These are phyloP conservation scores for Colletotrichum camelliae DNA, from an alignment of 2,329 filamentous ascomycete genomes.

Conservation along the genomic window DNA sequence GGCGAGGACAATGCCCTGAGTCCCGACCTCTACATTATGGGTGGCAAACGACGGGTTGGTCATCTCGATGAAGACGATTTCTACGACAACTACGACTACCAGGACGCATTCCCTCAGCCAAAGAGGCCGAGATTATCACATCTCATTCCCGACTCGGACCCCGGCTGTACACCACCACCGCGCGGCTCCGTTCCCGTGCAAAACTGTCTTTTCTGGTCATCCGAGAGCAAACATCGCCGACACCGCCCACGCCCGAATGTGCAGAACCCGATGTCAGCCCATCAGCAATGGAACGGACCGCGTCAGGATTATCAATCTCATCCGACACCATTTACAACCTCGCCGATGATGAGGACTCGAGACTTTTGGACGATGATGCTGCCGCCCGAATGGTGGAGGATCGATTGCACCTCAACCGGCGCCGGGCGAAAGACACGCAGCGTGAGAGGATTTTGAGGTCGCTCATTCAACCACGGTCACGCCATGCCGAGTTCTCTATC, in stretches of 20 bases:
- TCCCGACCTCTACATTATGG: constrained; percentile 31
- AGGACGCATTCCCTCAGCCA: constrained; percentile 24
- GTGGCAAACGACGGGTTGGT: constrained; percentile 45
- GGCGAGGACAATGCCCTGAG: neutral
- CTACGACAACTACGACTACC: constrained; percentile 33
- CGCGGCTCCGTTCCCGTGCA: constrained; percentile 34
- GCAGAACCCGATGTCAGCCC: constrained; percentile 22
- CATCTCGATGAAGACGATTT: constrained; percentile 37
- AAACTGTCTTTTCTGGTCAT: constrained; percentile 44
- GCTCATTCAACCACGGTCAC: constrained; percentile 58
- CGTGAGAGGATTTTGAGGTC: constrained; percentile 63
- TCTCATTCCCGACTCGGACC: neutral
- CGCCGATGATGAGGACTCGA: constrained; percentile 33
- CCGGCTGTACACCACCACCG: constrained; percentile 1
- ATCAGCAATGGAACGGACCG: constrained; percentile 51
- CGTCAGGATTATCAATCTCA: constrained; percentile 54
- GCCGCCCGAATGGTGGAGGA: constrained; percentile 55
- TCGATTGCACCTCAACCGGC: constrained; percentile 50
- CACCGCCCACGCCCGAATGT: constrained; percentile 24
- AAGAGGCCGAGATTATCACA: constrained; percentile 13
- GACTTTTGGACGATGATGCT: constrained; percentile 48
- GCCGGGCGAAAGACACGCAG: constrained; percentile 53
- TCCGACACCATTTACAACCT: constrained; percentile 38
- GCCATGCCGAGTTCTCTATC: constrained; percentile 53
- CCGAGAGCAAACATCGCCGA: constrained; percentile 36